These are phyloP conservation scores for Dichotomocladium elegans DNA, from an alignment of 371 early-diverging fungal species.

Conservation along the genomic window DNA sequence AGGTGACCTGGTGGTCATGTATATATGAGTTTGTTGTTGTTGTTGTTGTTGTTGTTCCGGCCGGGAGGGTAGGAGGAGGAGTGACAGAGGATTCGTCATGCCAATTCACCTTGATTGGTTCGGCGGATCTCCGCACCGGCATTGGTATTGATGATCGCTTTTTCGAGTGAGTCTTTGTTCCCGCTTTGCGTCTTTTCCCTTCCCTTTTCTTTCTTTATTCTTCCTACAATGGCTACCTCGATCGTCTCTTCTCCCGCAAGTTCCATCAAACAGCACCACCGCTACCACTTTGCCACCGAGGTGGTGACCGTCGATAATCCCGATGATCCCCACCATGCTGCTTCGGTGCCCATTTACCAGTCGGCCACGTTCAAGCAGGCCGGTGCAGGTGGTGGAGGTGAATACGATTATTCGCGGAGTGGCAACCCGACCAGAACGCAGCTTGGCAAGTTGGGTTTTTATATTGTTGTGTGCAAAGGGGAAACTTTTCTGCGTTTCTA, in stretches of 20 bases:
- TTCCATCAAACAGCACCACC: constrained; percentile 32
- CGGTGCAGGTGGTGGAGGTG: constrained; percentile 74
- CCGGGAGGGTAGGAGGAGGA: not conserved
- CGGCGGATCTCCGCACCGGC: not conserved
- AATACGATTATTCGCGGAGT: constrained; percentile 89
- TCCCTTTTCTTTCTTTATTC: not conserved
- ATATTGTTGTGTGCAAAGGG: not conserved
- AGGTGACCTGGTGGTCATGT: no score
- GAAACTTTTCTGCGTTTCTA: not conserved
- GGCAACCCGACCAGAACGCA: constrained; percentile 90
- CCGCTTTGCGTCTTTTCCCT: not conserved
- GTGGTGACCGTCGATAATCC: constrained; percentile 78
- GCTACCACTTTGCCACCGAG: constrained; percentile 84
- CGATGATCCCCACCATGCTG: constrained; percentile 87
- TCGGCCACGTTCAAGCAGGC: constrained; percentile 95
- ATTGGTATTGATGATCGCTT: not conserved
- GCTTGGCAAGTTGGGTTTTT: constrained; percentile 52
- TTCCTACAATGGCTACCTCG: constrained; percentile 18
- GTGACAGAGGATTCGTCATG: not conserved
- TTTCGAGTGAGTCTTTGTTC: not conserved
- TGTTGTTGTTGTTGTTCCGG: no score
- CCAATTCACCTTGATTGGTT: not conserved
- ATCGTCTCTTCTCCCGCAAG: constrained; percentile 30
- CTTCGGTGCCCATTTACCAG: constrained; percentile 94
- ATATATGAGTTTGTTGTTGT: no score